phyloP scores from a whole-genome alignment of 148 eudicot genomes.

The Beta vulgaris region DNA sequence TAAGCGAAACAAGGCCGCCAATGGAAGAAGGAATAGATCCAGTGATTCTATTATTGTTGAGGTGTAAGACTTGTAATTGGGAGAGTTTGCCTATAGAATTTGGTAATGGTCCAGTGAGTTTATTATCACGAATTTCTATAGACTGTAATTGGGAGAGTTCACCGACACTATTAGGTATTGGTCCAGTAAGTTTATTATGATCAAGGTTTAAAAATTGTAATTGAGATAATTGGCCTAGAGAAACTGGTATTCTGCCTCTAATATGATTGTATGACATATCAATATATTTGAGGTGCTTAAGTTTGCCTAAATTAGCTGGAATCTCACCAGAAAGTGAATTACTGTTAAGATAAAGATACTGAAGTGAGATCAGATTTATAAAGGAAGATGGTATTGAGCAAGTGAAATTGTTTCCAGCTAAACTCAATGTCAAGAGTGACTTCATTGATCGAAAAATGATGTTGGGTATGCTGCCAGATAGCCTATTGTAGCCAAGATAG shows the following conservation, averaged over 20 bases:
- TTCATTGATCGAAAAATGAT: slow-evolving; percentile 30
- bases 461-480: slow-evolving; percentile 43
- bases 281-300: slow-evolving; percentile 35
- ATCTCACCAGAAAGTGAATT: slow-evolving; percentile 49
- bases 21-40: slow-evolving; percentile 58
- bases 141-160: slow-evolving; percentile 45
- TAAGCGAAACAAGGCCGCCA: slow-evolving; percentile 39
- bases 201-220: slow-evolving; percentile 37
- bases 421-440: slow-evolving; percentile 34
- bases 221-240: slow-evolving; percentile 47
- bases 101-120: background rate
- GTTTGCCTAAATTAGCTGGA: slow-evolving; percentile 47
- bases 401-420: slow-evolving; percentile 44
- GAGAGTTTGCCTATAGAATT: slow-evolving; percentile 48
- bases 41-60: slow-evolving; percentile 40
- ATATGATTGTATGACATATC: slow-evolving; percentile 59
- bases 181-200: slow-evolving; percentile 42
- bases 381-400: slow-evolving; percentile 53
- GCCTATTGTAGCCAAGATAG: slow-evolving; percentile 37
- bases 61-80: slow-evolving; percentile 29
- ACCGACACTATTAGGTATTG: slow-evolving; percentile 47
- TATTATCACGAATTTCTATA: background rate
- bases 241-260: slow-evolving; percentile 45
- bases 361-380: slow-evolving; percentile 29
- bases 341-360: slow-evolving; percentile 41